Conservation (phyloP, 441 rosid genomes). For the Codiaeum variegatum region DNA sequence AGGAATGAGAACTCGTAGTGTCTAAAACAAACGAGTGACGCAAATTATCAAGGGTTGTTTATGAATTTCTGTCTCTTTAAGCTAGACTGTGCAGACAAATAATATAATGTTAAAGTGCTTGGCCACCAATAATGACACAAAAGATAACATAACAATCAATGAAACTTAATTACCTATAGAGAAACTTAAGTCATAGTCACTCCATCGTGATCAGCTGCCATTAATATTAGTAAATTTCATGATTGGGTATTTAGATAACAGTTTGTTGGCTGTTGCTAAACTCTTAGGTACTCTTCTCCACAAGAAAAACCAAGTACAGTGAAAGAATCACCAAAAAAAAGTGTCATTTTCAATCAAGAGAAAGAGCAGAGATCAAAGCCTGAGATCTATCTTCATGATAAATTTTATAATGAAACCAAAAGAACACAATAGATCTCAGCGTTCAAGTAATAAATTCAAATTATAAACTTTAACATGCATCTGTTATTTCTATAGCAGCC, state of each 20-base stretch:
- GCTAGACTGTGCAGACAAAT: background rate
- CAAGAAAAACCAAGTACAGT: background rate
- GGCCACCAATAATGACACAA: background rate
- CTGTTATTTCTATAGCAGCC: background rate
- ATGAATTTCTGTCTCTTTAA: background rate
- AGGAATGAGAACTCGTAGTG: background rate
- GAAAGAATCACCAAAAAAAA: background rate
- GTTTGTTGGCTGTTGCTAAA: background rate
- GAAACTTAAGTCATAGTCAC: background rate
- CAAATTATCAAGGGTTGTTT: background rate
- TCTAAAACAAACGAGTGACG: background rate
- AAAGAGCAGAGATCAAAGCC: background rate
- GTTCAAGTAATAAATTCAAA: background rate
- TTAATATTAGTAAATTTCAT: background rate
- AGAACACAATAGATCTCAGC: background rate
- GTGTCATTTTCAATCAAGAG: background rate
- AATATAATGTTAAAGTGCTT: background rate
- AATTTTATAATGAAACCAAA: background rate
- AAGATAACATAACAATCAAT: background rate
- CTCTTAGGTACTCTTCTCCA: background rate
- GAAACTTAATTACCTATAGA: background rate
- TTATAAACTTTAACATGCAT: slow-evolving; percentile 1
- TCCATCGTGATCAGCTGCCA: background rate
- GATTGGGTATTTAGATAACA: background rate
- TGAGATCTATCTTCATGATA: background rate